phyloP scores from a whole-genome alignment of 2,329 filamentous ascomycete species.

The Trichoderma sp. region DNA sequence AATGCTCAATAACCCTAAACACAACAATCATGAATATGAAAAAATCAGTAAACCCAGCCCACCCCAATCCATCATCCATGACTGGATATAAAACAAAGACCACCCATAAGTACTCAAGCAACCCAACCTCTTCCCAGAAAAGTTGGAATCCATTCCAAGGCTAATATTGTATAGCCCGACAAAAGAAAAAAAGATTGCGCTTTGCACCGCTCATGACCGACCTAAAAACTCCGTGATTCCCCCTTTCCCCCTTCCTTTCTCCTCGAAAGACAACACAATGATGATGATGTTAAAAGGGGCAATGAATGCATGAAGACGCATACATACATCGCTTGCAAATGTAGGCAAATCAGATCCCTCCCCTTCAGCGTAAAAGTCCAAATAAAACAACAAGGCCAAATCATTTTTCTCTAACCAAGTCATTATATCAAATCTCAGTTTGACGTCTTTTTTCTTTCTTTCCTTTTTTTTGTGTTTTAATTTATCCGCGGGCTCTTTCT shows the following conservation, averaged over 20 bases:
- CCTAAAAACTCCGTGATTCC: conserved; percentile 5
- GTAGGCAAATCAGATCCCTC: background rate
- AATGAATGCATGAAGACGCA: background rate
- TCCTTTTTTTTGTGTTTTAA: conserved; percentile 22
- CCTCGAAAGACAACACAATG: background rate
- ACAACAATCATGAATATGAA: conserved; percentile 21
- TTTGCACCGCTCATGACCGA: conserved; percentile 1
- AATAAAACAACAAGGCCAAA: background rate
- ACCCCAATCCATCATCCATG: background rate
- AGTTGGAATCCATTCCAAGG: background rate
- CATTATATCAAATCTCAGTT: background rate
- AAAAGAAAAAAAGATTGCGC: background rate
- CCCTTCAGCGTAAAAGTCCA: background rate
- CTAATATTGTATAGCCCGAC: background rate
- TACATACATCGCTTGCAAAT: background rate
- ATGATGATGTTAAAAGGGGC: background rate
- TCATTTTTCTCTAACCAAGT: background rate
- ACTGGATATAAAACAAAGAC: background rate
- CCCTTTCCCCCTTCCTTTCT: background rate
- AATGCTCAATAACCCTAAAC: conserved; percentile 33
- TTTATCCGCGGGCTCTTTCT: conserved; percentile 56
- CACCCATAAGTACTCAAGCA: background rate
- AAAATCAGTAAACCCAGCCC: background rate
- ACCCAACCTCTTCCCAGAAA: background rate
- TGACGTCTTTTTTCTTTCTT: background rate